Base-by-base conservation (phyloP, 169 alveolate species). In the Eimeria necatrix region DNA sequence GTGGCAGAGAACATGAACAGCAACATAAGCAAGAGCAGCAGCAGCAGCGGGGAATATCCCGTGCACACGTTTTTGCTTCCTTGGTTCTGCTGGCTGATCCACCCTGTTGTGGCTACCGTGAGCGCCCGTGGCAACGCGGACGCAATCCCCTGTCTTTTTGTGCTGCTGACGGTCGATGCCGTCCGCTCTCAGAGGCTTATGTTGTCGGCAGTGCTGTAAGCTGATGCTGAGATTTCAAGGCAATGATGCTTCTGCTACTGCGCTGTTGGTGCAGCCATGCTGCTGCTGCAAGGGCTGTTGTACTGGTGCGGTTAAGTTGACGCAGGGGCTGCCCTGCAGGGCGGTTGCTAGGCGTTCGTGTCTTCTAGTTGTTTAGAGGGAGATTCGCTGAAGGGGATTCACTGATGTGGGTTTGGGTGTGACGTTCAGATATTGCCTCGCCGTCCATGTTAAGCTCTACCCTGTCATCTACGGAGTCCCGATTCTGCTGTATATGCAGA, bases 381-480 rank as follows among this genome's bases (percentile, higher is more conserved):
- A 2, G 41, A 32, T 32, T 32, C 0, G 41, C 41, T 32, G 41
- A 32, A 2, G 41, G 41, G 41, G 41, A 32, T 32, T 0, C 41
- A 2, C 41, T 32, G 41, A 32, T 32, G 41, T 32, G 41, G 41
- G 41, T 32, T 32, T 32, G 41, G 41, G 41, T 32, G 41, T 32
- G 41, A 32, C 2, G 41, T 89, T 97, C 80, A 96, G 99, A 71
- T 99, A 96, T 95, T 99, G 99, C 46, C 94, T 99, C 20, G 97
- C 99, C 14, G 99, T 99, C 41, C 99, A 99, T 95, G 98, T 99
- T 92, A 98, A 98, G 94, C 96, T 99, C 53, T 99, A 98, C 96
- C 99, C 99, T 32, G 98, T 99, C 86, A 98, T 99, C 48, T 99
- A 99, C 97, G 98, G 99, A n/a, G 95, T 99, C 0, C 98, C 99